Conservation (phyloP, 257 asterid genomes). For the Ilex aquifolium region DNA sequence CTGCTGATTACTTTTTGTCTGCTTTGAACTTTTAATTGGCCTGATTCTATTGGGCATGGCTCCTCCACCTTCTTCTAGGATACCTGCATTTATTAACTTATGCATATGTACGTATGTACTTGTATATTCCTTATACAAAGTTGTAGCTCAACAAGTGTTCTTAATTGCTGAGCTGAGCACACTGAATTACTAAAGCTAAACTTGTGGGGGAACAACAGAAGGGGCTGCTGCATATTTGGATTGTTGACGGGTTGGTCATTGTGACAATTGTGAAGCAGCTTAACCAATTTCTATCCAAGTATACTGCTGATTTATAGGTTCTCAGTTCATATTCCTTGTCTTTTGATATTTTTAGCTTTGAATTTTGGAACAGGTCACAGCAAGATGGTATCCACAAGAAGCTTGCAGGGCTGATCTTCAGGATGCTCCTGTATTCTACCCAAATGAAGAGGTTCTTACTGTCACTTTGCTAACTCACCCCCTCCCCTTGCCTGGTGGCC, state of each 20-base stretch:
- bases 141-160: conserved; percentile 3
- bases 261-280: neutral
- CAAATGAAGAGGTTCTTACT: conserved; percentile 78
- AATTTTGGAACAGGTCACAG: conserved; percentile 64
- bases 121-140: neutral
- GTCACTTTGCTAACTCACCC: conserved; percentile 7
- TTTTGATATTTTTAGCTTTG: neutral
- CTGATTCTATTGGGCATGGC: neutral
- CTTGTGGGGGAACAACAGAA: neutral
- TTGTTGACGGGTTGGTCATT: too few species aligned
- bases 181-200: neutral
- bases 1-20: neutral
- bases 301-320: neutral
- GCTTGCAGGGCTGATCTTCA: conserved; percentile 66
- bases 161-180: conserved; percentile 1
- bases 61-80: neutral
- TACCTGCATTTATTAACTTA: neutral
- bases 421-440: conserved; percentile 92
- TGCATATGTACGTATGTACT: neutral
- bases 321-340: neutral
- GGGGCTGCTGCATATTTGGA: too few species aligned
- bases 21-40: neutral
- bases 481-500: conserved; percentile 5
- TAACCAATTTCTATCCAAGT: neutral
- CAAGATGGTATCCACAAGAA: conserved; percentile 84